These are phyloP conservation scores for Exophiala xenobiotica DNA, from an alignment of 2,329 filamentous ascomycete species.

Conservation along the genomic window DNA sequence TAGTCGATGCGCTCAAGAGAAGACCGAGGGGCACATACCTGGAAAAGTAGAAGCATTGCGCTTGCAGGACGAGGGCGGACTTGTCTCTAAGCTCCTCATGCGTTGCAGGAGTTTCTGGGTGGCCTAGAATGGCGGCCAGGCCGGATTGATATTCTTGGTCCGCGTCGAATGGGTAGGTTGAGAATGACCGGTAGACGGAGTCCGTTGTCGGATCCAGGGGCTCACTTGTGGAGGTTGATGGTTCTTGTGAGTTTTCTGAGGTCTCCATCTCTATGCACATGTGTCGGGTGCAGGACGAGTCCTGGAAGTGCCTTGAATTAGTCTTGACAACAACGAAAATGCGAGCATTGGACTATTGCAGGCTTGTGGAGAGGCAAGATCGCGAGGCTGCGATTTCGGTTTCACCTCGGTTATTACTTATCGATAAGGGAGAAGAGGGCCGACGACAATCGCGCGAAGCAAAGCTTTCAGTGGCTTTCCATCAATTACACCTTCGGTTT, in stretches of 20 bases:
- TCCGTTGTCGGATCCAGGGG: not conserved
- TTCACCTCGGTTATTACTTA: not conserved
- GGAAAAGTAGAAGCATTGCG: conserved; percentile 51
- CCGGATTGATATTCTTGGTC: conserved; percentile 49
- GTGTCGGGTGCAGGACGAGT: not conserved
- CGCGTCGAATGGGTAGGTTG: conserved; percentile 41
- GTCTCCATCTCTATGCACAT: not conserved
- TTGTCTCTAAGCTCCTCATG: conserved; percentile 40
- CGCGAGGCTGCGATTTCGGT: not conserved
- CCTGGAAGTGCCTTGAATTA: not conserved
- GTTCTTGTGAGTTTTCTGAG: too few species aligned
- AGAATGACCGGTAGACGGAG: conserved; percentile 36
- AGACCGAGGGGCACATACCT: conserved; percentile 35
- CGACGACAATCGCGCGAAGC: too few species aligned
- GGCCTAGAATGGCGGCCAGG: conserved; percentile 48
- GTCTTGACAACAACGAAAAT: not conserved
- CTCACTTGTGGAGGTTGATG: not conserved
- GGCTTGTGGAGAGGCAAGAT: not conserved
- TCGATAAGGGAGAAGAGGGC: not conserved
- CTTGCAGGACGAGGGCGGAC: conserved; percentile 45
- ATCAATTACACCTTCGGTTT: too few species aligned
- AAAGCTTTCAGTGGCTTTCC: too few species aligned
- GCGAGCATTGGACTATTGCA: not conserved
- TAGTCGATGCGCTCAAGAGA: not conserved
- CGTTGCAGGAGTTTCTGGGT: conserved; percentile 40